These are phyloP conservation scores for Fusarium papillatum DNA, from an alignment of 2,329 filamentous ascomycete species.

Conservation along the genomic window DNA sequence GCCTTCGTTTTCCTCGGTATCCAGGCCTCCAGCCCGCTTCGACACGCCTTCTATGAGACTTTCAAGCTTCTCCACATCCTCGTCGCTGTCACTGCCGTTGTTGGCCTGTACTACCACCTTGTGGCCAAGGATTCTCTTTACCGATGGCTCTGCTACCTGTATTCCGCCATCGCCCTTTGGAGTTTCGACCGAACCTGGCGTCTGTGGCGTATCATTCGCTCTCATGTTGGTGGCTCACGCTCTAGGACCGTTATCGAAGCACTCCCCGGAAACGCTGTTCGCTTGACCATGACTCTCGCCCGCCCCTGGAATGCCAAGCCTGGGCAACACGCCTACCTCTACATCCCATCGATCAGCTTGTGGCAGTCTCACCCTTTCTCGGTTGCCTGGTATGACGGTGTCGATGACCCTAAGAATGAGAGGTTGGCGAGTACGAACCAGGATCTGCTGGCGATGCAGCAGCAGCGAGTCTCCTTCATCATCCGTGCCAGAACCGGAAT, in stretches of 20 bases:
- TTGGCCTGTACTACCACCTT: slow-evolving; percentile 77
- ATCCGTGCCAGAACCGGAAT: slow-evolving; percentile 82
- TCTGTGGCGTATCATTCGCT: slow-evolving; percentile 70
- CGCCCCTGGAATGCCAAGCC: slow-evolving; percentile 83
- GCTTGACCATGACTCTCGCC: slow-evolving; percentile 80
- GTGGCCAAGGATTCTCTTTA: slow-evolving; percentile 57
- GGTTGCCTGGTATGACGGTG: slow-evolving; percentile 82
- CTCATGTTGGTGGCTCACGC: slow-evolving; percentile 76
- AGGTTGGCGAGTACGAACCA: slow-evolving; percentile 72
- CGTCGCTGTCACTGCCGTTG: slow-evolving; percentile 70
- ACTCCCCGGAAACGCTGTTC: slow-evolving; percentile 80
- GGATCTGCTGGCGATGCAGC: slow-evolving; percentile 71
- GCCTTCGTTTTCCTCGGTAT: slow-evolving; percentile 74
- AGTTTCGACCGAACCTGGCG: slow-evolving; percentile 72
- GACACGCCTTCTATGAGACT: slow-evolving; percentile 84
- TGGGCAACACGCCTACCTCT: slow-evolving; percentile 85
- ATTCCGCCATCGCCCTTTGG: slow-evolving; percentile 77
- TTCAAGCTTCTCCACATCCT: slow-evolving; percentile 82
- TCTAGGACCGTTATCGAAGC: slow-evolving; percentile 80
- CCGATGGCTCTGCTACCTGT: slow-evolving; percentile 68
- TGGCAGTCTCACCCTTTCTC: slow-evolving; percentile 87
- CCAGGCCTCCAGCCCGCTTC: slow-evolving; percentile 78
- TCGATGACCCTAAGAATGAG: slow-evolving; percentile 62
- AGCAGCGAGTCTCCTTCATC: slow-evolving; percentile 77
- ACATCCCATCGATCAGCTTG: slow-evolving; percentile 79